A percentile compares a stretch with the other conserved stretches of the same genome.
Conservation (phyloP, 2,329 filamentous ascomycete species). For the Neonectria neomacrospora region DNA sequence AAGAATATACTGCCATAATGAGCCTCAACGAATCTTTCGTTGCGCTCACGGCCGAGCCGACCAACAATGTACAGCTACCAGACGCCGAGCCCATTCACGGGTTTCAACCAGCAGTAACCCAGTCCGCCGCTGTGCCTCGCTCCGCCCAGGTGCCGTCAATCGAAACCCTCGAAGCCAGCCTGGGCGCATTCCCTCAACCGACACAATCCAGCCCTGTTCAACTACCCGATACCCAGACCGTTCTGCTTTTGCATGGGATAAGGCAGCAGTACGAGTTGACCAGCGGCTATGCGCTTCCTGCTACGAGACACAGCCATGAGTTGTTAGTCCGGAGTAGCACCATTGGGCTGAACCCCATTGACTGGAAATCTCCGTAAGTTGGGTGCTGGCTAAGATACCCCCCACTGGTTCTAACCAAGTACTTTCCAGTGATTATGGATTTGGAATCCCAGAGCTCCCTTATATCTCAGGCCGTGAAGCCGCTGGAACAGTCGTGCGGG, state of each 20-base stretch:
- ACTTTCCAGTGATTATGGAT: conserved; percentile 70
- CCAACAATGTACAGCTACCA: conserved; percentile 17
- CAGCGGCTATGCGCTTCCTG: conserved; percentile 57
- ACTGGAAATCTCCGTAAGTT: conserved; percentile 77
- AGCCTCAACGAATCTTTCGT: conserved; percentile 28
- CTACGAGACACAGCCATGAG: conserved; percentile 54
- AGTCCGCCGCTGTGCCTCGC: conserved; percentile 12
- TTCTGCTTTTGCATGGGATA: conserved; percentile 61
- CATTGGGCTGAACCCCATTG: conserved; percentile 80
- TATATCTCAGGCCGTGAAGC: conserved; percentile 77
- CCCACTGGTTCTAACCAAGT: background rate
- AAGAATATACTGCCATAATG: conserved; percentile 22
- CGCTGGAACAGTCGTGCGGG: conserved; percentile 70
- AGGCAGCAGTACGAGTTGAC: conserved; percentile 62
- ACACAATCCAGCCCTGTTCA: conserved; percentile 9
- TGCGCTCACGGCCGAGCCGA: conserved; percentile 32
- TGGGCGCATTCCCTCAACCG: conserved; percentile 21
- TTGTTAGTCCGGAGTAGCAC: conserved; percentile 71
- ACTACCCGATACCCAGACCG: conserved; percentile 53
- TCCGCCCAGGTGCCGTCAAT: conserved; percentile 3
- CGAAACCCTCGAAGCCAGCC: background rate
- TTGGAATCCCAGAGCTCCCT: conserved; percentile 74
- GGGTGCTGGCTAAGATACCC: background rate
- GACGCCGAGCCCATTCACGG: conserved; percentile 4
- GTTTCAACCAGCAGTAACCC: conserved; percentile 22